Conservation (phyloP, 768 basidiomycete genomes). For the Hypholoma sublateritium region DNA sequence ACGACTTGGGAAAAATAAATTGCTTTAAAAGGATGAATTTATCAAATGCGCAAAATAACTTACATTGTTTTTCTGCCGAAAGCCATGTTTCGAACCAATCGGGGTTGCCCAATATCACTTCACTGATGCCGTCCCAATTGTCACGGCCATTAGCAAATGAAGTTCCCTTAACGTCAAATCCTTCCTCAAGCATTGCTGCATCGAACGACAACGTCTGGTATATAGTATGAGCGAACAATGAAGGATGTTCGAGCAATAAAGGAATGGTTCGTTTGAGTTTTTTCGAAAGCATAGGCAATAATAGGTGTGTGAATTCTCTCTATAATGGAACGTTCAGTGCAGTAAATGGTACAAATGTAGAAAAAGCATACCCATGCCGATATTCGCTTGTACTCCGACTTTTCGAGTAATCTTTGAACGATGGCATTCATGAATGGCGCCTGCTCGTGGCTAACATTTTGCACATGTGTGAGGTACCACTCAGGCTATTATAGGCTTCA, state of each 20-base stretch:
- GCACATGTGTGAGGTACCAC: constrained; percentile 93
- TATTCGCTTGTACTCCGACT: constrained; percentile 60
- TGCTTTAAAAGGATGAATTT: neutral
- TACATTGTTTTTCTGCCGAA: constrained; percentile 85
- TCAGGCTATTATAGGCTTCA: constrained; percentile 64
- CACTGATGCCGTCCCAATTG: constrained; percentile 77
- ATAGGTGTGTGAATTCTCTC: constrained; percentile 81
- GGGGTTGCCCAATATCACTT: constrained; percentile 74
- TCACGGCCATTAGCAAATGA: constrained; percentile 30
- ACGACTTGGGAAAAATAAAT: constrained; percentile 55
- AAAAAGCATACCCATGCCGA: constrained; percentile 69
- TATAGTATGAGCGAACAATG: constrained; percentile 91
- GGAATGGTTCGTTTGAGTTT: constrained; percentile 80
- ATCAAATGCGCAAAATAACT: constrained; percentile 29
- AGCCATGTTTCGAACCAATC: constrained; percentile 95
- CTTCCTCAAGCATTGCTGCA: constrained; percentile 68
- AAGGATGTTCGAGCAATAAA: constrained; percentile 69
- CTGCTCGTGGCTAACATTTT: constrained; percentile 87
- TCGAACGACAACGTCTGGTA: constrained; percentile 93
- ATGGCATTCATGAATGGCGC: constrained; percentile 73
- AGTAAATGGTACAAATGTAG: neutral
- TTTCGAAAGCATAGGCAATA: constrained; percentile 74
- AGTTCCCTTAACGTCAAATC: constrained; percentile 63
- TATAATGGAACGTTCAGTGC: constrained; percentile 28
- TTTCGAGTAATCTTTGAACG: constrained; percentile 67